Base-by-base conservation (phyloP, 495 filamentous ascomycete species). In the Tuber melanosporum region DNA sequence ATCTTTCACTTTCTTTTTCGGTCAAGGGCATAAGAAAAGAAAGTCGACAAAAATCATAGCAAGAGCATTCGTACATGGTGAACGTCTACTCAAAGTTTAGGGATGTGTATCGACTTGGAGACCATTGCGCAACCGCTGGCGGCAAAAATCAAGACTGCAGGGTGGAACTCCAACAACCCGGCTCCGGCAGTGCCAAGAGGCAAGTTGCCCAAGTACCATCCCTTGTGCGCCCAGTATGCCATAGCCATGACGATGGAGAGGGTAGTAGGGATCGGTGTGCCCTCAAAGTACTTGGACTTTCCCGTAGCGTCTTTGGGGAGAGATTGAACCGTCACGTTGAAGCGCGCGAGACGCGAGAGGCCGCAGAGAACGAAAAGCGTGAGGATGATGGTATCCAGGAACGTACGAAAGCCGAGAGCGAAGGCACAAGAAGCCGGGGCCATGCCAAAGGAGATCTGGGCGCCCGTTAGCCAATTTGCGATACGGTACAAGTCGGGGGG, bases 361-460 rank as follows among this genome's bases (percentile, higher is more conserved):
- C 96, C 95, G 86, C 94, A 96, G 73, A 99, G 92, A 62, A 99
- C 93, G 85, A 98, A 98, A 85, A 94, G 92, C 32, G 92, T 87
- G 32, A 99, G 91, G 77, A 93, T 85, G 57, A 97, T 83, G 82
- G 96, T 94, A 85, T 99, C 95, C 82, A 93, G 84, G 5, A 92
- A 87, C 8, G 94, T 97, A 83, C 94, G 93, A 74, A 97, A 85
- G 78, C 95, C 95, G 82, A 99, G 88, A 66, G 93, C 90, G 85
- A 99, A 98, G 43, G 94, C 95, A 70, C 90, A 90, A 20, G 89
- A 88, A 66, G 95, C 96, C 32, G 96, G 96, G 71, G 94, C 88
- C 74, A 98, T 90, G 80, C 95, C 96, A 85, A 99, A 99, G 74
- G 96, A 98, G 80, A 99, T 91, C 95, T 98, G 82, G 62, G 49